A percentile compares a stretch with the other conserved stretches of the same genome.
phyloP scores from a whole-genome alignment of 306 rosid species.

The Castanea mollissima region DNA sequence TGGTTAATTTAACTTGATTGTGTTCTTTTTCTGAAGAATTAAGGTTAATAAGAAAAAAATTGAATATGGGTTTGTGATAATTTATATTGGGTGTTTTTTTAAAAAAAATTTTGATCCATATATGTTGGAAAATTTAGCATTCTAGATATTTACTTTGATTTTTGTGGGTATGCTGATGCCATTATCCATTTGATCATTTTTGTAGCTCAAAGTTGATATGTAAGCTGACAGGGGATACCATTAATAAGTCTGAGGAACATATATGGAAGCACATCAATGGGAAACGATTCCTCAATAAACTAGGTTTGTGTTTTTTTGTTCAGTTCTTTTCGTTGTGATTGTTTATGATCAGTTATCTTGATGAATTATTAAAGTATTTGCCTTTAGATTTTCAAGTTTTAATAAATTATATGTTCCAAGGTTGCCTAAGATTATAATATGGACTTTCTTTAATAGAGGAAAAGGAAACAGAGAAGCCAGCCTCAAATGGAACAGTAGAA shows the following conservation, averaged over 20 bases:
- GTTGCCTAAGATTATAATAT: background rate
- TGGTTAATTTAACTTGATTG: no score
- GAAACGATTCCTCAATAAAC: conserved; percentile 80
- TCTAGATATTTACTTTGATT: background rate
- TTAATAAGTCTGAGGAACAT: conserved; percentile 94
- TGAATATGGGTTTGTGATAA: background rate
- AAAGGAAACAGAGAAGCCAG: conserved; percentile 52
- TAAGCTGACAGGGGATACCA: conserved; percentile 73
- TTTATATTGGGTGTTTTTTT: background rate
- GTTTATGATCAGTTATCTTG: background rate
- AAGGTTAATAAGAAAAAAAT: background rate
- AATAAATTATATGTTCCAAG: background rate
- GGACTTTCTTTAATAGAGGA: conserved; percentile 45
- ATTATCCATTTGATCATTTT: conserved; percentile 3
- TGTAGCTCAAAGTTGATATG: conserved; percentile 81
- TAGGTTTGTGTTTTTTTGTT: conserved; percentile 53
- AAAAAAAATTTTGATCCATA: background rate
- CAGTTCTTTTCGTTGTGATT: background rate
- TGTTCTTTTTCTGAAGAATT: no score
- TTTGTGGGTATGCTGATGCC: background rate
- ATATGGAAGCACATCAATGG: conserved; percentile 97
- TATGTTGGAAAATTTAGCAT: background rate
- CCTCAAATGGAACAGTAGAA: conserved; percentile 34
- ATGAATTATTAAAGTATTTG: background rate
- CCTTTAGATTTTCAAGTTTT: background rate